Conservation (phyloP, 352 stramenopile genomes). For the Globisporangium spinosum region DNA sequence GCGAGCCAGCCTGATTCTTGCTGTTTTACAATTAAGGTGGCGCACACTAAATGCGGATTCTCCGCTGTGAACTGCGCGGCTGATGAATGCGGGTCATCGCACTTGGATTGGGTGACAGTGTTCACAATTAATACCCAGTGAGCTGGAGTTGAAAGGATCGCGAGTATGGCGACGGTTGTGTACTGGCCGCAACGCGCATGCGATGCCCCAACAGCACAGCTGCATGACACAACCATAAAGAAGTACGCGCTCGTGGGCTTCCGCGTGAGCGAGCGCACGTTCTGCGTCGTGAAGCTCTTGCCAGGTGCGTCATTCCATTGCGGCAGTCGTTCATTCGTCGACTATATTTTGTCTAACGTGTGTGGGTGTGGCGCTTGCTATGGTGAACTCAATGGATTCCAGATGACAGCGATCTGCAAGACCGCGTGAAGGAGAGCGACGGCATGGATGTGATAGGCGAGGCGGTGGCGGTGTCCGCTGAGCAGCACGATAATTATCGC, state of each 20-base stretch:
- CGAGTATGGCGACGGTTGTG: constrained; percentile 23
- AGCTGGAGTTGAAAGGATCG: not conserved
- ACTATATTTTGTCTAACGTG: not conserved
- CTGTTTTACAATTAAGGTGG: not conserved
- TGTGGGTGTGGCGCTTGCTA: not conserved
- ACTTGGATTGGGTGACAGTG: not conserved
- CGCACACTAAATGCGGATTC: not conserved
- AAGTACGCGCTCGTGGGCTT: constrained; percentile 18
- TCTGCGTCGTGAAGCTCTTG: constrained; percentile 33
- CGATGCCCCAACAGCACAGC: not conserved
- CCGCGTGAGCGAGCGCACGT: constrained; percentile 12
- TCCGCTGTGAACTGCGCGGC: not conserved
- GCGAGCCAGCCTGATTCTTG: not conserved
- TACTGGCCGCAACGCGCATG: constrained; percentile 39
- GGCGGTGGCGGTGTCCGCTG: not conserved
- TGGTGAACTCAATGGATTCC: not conserved
- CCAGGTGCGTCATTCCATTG: constrained; percentile 5
- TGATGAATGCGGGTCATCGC: constrained; percentile 16
- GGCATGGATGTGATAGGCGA: constrained; percentile 1
- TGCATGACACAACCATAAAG: not conserved
- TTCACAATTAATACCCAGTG: not conserved
- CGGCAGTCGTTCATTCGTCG: constrained; percentile 1
- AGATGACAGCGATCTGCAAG: not conserved
- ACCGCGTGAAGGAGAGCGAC: not conserved
- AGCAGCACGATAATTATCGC: not conserved